Evolutionary conservation across 2,329 filamentous ascomycete species (phyloP), one percentile per base, ranked within the genome.

Genomic region (Cyphellophora attinorum): DNA sequence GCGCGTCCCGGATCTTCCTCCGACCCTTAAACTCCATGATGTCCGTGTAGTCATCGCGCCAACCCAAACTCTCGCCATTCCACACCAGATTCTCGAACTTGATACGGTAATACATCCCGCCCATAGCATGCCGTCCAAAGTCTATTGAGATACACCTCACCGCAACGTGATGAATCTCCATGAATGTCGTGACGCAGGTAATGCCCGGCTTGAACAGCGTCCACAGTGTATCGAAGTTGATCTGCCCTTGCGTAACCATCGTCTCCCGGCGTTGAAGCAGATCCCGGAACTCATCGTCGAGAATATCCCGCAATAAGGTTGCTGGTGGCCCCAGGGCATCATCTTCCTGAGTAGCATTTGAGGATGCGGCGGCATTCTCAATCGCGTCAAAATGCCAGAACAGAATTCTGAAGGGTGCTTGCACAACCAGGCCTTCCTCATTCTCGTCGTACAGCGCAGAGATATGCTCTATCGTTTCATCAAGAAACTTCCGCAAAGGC

Each of bases 241-340:
- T 66, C 29, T 73, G 70, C 0, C 64, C 61, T 39, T 75, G 71
- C 41, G 56, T 51, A 39, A 71, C 57, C 33, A 72, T 66, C n/a
- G 8, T 8, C 8, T 8, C 21, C n/a, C 21, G 21, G 8, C n/a
- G 8, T 8, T 8, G 8, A 8, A 25, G 21, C 21, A 25, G 21
- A 25, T 25, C 21, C 8, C 21, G 21, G 21, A 25, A 25, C 21
- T 25, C 21, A 25, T 25, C 21, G 8, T 25, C 8, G 21, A 25
- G 21, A 8, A 25, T n/a, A n/a, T 25, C 21, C 21, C 8, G 21
- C 8, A 25, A 8, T 8, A 25, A n/a, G 21, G 21, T 25, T n/a
- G 21, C n/a, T n/a, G n/a, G 8, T n/a, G 8, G 21, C 8, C 21
- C n/a, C 21, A 25, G n/a, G 8, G 21, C 8, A 8, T 25, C n/a